phyloP scores from a whole-genome alignment of 2,329 filamentous ascomycete genomes.

The Chaetomium globosum region DNA sequence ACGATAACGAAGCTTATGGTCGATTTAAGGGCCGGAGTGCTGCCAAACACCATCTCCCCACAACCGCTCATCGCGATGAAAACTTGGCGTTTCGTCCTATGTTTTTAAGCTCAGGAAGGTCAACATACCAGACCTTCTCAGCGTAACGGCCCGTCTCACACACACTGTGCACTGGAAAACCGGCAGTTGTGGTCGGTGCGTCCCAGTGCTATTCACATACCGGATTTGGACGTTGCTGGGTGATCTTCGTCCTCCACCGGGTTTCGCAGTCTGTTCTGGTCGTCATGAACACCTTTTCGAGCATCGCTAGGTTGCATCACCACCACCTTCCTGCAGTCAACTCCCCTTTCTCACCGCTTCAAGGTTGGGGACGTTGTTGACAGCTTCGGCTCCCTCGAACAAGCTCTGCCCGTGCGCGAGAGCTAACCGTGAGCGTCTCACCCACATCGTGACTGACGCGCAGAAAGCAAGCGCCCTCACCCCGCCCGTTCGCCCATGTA shows the following conservation, averaged over 20 bases:
- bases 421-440: neutral
- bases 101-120: conserved; percentile 20
- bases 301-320: conserved; percentile 33
- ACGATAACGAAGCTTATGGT: neutral
- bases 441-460: neutral
- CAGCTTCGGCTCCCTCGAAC: neutral
- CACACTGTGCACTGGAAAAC: conserved; percentile 8
- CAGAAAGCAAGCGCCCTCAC: neutral
- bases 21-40: neutral
- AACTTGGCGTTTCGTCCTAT: conserved; percentile 31
- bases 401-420: neutral
- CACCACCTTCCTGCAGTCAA: conserved; percentile 27
- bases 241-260: conserved; percentile 29
- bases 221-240: conserved; percentile 2
- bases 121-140: neutral
- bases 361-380: neutral
- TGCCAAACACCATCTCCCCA: no score
- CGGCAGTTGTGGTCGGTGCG: conserved; percentile 3
- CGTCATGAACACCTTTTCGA: conserved; percentile 14
- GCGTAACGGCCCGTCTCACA: conserved; percentile 21
- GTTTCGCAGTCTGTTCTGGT: conserved; percentile 25
- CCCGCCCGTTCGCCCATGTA: neutral
- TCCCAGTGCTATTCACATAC: neutral
- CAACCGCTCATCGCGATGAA: neutral
- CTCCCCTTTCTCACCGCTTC: conserved; percentile 5